Evolutionary conservation across 2,329 filamentous ascomycete species (phyloP).

Genomic region (Apiospora rasikravindrae): DNA sequence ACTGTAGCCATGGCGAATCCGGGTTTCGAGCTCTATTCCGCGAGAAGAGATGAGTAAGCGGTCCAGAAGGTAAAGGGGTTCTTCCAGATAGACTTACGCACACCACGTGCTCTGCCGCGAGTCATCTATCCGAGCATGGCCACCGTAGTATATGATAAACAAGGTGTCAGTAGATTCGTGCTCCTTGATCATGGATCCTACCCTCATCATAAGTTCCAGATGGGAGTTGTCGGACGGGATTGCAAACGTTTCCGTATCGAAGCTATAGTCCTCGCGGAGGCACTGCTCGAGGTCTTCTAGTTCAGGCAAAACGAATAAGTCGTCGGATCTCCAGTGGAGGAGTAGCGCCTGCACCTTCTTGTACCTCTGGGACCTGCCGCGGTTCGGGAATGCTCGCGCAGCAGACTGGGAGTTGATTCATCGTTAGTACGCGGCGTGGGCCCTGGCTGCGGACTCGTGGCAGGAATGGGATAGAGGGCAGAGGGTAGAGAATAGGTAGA

Average conservation of each 20-base stretch:
- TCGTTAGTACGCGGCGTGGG: background rate
- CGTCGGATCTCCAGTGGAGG: slow-evolving; percentile 63
- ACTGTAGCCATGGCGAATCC: slow-evolving; percentile 62
- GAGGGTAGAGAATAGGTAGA: no score
- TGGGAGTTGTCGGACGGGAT: slow-evolving; percentile 65
- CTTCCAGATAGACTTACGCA: slow-evolving; percentile 48
- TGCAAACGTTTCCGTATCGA: slow-evolving; percentile 61
- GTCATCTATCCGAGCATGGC: slow-evolving; percentile 64
- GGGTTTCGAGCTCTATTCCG: slow-evolving; percentile 51
- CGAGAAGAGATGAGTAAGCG: slow-evolving; percentile 18
- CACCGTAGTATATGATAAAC: slow-evolving; percentile 64
- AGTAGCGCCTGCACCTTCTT: slow-evolving; percentile 60
- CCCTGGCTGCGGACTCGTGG: background rate
- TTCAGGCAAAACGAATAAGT: slow-evolving; percentile 63
- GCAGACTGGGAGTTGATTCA: slow-evolving; percentile 50
- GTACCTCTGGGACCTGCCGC: slow-evolving; percentile 59
- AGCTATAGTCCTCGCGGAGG: slow-evolving; percentile 59
- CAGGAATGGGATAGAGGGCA: background rate
- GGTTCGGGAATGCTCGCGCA: slow-evolving; percentile 61
- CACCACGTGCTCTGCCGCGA: slow-evolving; percentile 66
- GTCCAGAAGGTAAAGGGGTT: background rate
- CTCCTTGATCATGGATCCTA: slow-evolving; percentile 62
- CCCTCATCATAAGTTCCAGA: slow-evolving; percentile 61
- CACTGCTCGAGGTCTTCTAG: slow-evolving; percentile 62
- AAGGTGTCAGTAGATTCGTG: slow-evolving; percentile 61